Percentiles rank a stretch among this genome's conserved stretches.
phyloP scores from a whole-genome alignment of 2,329 filamentous ascomycete genomes.

The Alternaria ventricosa region DNA sequence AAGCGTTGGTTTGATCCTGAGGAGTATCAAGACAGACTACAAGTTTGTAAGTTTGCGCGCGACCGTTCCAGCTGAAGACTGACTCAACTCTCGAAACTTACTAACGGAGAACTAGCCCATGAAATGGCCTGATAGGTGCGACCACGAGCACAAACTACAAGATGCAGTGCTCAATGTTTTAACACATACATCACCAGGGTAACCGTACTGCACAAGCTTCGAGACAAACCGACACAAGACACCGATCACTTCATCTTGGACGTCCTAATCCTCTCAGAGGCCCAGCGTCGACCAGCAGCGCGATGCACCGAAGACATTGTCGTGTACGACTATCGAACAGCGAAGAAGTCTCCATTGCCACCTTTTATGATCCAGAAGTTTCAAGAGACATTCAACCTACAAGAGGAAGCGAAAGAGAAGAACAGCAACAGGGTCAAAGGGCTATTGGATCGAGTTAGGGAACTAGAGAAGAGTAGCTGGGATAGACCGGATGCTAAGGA shows the following conservation, averaged over 20 bases:
- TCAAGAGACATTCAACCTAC: conserved; percentile 63
- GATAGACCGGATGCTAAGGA: conserved; percentile 74
- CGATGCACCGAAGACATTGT: conserved; percentile 79
- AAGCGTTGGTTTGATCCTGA: conserved; percentile 75
- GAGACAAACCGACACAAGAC: conserved; percentile 56
- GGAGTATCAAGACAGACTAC: conserved; percentile 81
- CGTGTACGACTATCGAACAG: conserved; percentile 73
- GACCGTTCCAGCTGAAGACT: background rate
- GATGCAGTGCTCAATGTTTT: background rate
- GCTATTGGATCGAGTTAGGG: conserved; percentile 56
- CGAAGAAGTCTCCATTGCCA: conserved; percentile 63
- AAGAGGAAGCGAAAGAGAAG: conserved; percentile 64
- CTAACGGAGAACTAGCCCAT: conserved; percentile 62
- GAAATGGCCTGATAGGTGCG: conserved; percentile 73
- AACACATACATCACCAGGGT: conserved; percentile 54
- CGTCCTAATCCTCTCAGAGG: conserved; percentile 75
- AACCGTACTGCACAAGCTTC: conserved; percentile 82
- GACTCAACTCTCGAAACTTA: background rate
- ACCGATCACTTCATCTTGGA: conserved; percentile 66
- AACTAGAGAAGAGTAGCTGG: conserved; percentile 77
- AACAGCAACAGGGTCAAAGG: conserved; percentile 62
- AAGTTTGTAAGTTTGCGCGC: conserved; percentile 73
- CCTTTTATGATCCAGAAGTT: conserved; percentile 69
- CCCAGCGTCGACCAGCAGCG: conserved; percentile 74
- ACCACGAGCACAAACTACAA: background rate